Percentiles rank a stretch among this genome's conserved stretches.
Conservation (phyloP, 352 stramenopile species). For the Pythium aristosporum region DNA sequence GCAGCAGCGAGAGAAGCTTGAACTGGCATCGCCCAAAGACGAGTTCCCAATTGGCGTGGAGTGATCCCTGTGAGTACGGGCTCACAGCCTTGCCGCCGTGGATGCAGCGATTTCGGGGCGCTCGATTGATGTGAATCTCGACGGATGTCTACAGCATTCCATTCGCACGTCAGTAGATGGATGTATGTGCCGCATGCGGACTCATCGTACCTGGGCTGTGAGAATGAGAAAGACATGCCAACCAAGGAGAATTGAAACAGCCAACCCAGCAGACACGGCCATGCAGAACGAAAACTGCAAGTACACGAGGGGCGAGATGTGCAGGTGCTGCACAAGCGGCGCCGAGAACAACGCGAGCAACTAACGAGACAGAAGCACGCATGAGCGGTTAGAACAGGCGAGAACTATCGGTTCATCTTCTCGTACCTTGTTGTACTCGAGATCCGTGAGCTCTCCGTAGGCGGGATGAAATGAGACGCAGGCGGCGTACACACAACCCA, state of each 20-base stretch:
- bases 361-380: constrained; percentile 10
- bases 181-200: neutral
- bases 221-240: constrained; percentile 76
- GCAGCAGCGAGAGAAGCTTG: constrained; percentile 60
- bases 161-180: neutral
- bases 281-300: constrained; percentile 77
- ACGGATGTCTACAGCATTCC: constrained; percentile 56
- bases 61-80: constrained; percentile 57
- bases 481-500: constrained; percentile 60
- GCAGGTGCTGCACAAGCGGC: constrained; percentile 19
- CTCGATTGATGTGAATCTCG: constrained; percentile 81
- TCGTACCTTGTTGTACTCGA: constrained; percentile 61
- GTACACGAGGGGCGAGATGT: constrained; percentile 29
- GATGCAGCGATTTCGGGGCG: constrained; percentile 42
- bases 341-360: constrained; percentile 30
- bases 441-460: constrained; percentile 47
- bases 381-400: neutral
- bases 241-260: constrained; percentile 57
- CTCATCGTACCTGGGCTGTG: constrained; percentile 60
- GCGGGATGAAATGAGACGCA: constrained; percentile 54
- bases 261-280: constrained; percentile 51
- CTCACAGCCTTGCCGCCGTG: constrained; percentile 54
- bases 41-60: constrained; percentile 78
- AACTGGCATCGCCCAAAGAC: constrained; percentile 65
- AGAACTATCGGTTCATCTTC: neutral